A percentile compares a stretch with the other conserved stretches of the same genome.
Conservation (phyloP, 371 early-diverging fungal genomes). For the Batkoa obscura region DNA sequence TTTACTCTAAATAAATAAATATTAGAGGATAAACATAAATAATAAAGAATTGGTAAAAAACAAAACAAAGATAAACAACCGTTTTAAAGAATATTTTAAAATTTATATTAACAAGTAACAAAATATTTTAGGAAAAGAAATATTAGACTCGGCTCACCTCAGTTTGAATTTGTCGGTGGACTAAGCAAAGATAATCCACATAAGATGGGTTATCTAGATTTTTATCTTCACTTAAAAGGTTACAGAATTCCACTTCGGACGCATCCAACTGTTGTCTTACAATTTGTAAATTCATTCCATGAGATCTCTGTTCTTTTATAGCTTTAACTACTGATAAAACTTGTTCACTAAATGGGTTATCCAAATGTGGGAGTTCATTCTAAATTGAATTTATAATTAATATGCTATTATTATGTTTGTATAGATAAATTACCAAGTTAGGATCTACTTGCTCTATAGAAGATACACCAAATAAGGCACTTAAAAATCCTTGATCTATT, state of each 20-base stretch:
- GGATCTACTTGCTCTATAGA: slow-evolving; percentile 52
- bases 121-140: too few relatives aligned
- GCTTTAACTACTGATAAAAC: slow-evolving; percentile 38
- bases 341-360: slow-evolving; percentile 23
- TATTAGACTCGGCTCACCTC: slow-evolving; percentile 27
- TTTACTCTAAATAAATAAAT: too few relatives aligned
- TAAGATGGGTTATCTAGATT: slow-evolving; percentile 67
- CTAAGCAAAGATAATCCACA: slow-evolving; percentile 74
- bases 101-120: too few relatives aligned
- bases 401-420: background rate
- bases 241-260: slow-evolving; percentile 38
- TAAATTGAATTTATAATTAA: slow-evolving; percentile 8
- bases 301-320: slow-evolving; percentile 29
- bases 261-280: slow-evolving; percentile 40
- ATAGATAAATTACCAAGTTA: slow-evolving; percentile 25
- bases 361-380: slow-evolving; percentile 32
- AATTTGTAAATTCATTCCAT: slow-evolving; percentile 21
- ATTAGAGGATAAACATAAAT: too few relatives aligned
- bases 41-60: too few relatives aligned
- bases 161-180: slow-evolving; percentile 70
- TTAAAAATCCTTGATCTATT: slow-evolving; percentile 30
- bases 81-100: too few relatives aligned
- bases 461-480: slow-evolving; percentile 53
- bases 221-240: slow-evolving; percentile 57
- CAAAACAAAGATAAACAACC: too few relatives aligned